A percentile compares a stretch with the other conserved stretches of the same genome.
These are phyloP conservation scores for Penicillium herquei DNA, from an alignment of 495 filamentous ascomycete genomes.

Conservation along the genomic window DNA sequence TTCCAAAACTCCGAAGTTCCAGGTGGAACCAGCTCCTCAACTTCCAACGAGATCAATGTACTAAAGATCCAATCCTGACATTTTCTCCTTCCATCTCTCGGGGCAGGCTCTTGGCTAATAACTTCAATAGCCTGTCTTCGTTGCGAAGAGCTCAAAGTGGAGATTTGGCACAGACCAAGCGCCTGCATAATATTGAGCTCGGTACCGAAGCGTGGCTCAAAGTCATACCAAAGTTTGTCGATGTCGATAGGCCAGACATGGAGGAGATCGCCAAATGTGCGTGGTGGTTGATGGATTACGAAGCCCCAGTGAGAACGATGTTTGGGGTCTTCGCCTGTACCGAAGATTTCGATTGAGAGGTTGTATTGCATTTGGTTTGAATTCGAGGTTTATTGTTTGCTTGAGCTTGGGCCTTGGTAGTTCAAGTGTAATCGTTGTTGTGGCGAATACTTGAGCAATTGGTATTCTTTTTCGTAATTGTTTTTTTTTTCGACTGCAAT, in stretches of 20 bases:
- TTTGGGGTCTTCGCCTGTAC: conserved; percentile 18
- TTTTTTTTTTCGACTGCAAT: too few relatives aligned
- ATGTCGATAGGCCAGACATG: conserved; percentile 22
- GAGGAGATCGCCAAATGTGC: conserved; percentile 21
- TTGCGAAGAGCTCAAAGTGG: conserved; percentile 7
- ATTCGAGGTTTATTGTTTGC: background rate
- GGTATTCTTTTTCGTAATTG: too few relatives aligned
- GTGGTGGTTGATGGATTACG: conserved; percentile 20
- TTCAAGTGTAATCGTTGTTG: too few relatives aligned
- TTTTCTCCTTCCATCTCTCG: conserved; percentile 14
- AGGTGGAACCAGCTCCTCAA: conserved; percentile 21
- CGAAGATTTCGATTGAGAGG: conserved; percentile 23
- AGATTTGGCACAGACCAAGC: conserved; percentile 13
- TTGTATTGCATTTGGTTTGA: conserved; percentile 14
- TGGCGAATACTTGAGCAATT: too few relatives aligned
- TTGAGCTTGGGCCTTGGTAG: background rate
- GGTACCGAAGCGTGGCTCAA: conserved; percentile 11
- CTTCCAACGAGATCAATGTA: conserved; percentile 22
- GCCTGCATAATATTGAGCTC: conserved; percentile 10
- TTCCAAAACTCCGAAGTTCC: conserved; percentile 27
- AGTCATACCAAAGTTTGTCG: conserved; percentile 14
- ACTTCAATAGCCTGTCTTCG: conserved; percentile 17
- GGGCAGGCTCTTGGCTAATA: conserved; percentile 16
- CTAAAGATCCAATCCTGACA: conserved; percentile 30
- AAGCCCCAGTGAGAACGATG: conserved; percentile 28